Evolutionary conservation across 331 rosid species (phyloP).

Genomic region (Pyracantha coccinea): DNA sequence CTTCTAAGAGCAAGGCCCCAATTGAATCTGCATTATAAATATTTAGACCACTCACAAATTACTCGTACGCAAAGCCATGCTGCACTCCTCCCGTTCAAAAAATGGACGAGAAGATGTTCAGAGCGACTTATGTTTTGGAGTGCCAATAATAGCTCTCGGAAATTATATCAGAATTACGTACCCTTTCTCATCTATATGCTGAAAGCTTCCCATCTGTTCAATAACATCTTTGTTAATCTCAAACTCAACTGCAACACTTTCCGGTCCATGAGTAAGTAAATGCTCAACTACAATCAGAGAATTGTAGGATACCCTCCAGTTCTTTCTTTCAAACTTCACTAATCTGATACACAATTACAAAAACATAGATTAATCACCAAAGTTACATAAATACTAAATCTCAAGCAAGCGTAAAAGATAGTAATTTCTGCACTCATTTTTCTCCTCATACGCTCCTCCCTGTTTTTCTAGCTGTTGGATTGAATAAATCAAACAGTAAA

Average conservation of each 20-base stretch:
- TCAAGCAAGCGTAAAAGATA: no score
- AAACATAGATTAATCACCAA: background rate
- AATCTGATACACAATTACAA: slow-evolving; percentile 31
- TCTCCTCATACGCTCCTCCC: no score
- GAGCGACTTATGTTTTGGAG: no score
- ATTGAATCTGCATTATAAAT: slow-evolving; percentile 49
- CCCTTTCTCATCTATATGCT: slow-evolving; percentile 66
- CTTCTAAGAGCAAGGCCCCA: slow-evolving; percentile 87
- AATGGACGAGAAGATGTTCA: no score
- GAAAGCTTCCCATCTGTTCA: slow-evolving; percentile 51
- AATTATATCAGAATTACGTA: slow-evolving; percentile 5
- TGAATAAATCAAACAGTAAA: no score
- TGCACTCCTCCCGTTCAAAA: no score
- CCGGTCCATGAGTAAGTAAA: slow-evolving; percentile 89
- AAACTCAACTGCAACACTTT: slow-evolving; percentile 73
- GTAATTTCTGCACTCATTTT: no score
- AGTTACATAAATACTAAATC: background rate
- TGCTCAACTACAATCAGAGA: slow-evolving; percentile 67
- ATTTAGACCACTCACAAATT: background rate
- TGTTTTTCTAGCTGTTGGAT: no score
- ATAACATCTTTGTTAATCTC: slow-evolving; percentile 57
- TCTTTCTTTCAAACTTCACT: slow-evolving; percentile 61
- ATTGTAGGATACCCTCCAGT: slow-evolving; percentile 80
- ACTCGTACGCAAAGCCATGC: no score
- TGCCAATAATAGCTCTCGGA: background rate